Evolutionary conservation across 306 rosid species (phyloP), one percentile per base, ranked within the genome.

Genomic region (Phaseolus lunatus): DNA sequence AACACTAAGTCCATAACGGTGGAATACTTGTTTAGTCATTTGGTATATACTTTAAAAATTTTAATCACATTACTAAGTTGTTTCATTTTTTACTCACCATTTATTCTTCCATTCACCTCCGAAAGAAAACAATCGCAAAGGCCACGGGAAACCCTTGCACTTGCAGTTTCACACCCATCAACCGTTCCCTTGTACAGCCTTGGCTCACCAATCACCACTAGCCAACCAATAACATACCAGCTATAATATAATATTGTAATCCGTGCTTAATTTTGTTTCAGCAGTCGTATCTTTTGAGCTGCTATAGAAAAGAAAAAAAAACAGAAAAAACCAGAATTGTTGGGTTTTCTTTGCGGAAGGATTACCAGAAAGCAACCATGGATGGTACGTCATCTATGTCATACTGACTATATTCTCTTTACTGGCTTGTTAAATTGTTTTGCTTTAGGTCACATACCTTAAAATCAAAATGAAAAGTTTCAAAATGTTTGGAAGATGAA

Each of bases 341-440:
- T 58, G 70, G 26, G 52, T 33, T 5, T 18, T 65, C 50, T 77
- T 68, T 22, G 45, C 72, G 20, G 53, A 82, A 81, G 72, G 78
- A 58, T 27, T 29, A 66, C 63, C 80, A 61, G 52, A 72, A 67
- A 77, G 83, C 82, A 79, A 76, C 50, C 84, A 90, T 88, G 93
- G 96, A 90, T 78, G 96, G 96, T 90, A 87, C 45, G 86, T 85
- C 24, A 31, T 53, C 63, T 39, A 15, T 1, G 14, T 2, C 6
- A 5, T 63, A 22, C 20, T 7, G n/a, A 20, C 67, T 5, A 20
- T 27, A 13, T 54, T 53, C 10, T 16, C 22, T 85, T 52, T 37
- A 5, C n/a, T 45, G 22, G 50, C 9, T 37, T 53, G 33, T 70
- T 62, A 58, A 43, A 43, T 41, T 76, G 33, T 59, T 76, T 69